These are phyloP conservation scores for Ogataea allantospora DNA, from an alignment of 805 yeast genomes.

Conservation along the genomic window DNA sequence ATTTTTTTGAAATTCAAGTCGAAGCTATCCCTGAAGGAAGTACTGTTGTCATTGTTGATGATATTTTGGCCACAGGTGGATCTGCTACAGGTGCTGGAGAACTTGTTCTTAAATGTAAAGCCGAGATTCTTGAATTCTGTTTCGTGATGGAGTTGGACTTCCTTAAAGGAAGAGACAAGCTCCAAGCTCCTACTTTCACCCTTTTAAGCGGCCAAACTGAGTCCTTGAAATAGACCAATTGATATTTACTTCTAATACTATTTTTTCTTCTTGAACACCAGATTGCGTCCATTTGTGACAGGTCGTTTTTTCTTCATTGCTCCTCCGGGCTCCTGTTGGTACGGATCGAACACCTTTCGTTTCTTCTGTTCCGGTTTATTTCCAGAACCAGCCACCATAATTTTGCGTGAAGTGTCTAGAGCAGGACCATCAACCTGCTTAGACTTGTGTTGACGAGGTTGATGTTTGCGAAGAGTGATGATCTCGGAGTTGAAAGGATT, in stretches of 20 bases:
- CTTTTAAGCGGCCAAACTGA: conserved; percentile 80
- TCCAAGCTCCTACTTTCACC: conserved; percentile 86
- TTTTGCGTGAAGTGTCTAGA: conserved; percentile 16
- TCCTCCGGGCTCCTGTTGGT: conserved; percentile 34
- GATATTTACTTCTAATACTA: conserved; percentile 19
- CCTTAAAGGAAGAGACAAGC: conserved; percentile 87
- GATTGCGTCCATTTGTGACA: conserved; percentile 28
- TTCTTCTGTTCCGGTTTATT: conserved; percentile 23
- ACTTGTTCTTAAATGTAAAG: conserved; percentile 65
- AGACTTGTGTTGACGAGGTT: conserved; percentile 10
- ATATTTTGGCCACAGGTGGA: conserved; percentile 97
- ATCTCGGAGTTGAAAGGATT: conserved; percentile 24
- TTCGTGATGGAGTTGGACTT: conserved; percentile 95
- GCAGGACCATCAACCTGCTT: neutral
- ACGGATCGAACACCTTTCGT: conserved; percentile 57
- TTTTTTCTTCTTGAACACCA: conserved; percentile 30
- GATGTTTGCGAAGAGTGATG: conserved; percentile 32
- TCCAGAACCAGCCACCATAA: conserved; percentile 20
- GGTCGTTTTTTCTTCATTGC: conserved; percentile 29
- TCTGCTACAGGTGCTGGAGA: conserved; percentile 94
- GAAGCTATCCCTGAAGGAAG: conserved; percentile 79
- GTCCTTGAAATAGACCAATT: conserved; percentile 31
- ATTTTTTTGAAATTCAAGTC: conserved; percentile 83
- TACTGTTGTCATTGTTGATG: conserved; percentile 86
- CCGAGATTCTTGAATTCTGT: conserved; percentile 71